Conservation (phyloP, 805 yeast species). For the Torulaspora gathmanii region DNA sequence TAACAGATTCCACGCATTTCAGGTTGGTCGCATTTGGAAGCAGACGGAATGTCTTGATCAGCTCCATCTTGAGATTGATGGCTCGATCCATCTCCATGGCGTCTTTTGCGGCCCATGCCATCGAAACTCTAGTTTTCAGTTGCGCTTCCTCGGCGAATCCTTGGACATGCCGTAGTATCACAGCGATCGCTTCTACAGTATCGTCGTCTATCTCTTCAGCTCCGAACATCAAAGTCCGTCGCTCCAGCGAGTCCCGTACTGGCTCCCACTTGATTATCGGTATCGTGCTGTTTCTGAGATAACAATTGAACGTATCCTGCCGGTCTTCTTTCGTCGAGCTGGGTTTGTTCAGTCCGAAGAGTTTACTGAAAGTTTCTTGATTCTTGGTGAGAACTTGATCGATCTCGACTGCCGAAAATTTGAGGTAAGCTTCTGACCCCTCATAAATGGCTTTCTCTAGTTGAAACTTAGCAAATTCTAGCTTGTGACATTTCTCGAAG, state of each 20-base stretch:
- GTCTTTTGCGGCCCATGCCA: conserved; percentile 14
- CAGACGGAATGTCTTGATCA: conserved; percentile 1
- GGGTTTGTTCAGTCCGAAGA: neutral
- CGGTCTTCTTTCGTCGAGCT: neutral
- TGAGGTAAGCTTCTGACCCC: conserved; percentile 4
- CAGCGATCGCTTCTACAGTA: conserved; percentile 14
- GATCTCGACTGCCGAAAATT: neutral
- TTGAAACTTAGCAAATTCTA: conserved; percentile 18
- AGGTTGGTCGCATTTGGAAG: neutral
- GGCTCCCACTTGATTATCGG: conserved; percentile 9
- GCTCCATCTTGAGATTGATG: conserved; percentile 6
- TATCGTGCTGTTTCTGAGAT: conserved; percentile 14
- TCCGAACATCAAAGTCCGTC: conserved; percentile 13
- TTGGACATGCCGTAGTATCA: conserved; percentile 5
- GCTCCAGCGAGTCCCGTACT: neutral
- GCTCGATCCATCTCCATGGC: conserved; percentile 6
- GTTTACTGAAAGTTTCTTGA: neutral
- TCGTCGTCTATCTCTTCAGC: conserved; percentile 18
- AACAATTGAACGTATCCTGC: conserved; percentile 9
- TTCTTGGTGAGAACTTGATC: neutral
- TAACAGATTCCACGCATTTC: neutral
- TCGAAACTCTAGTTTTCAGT: conserved; percentile 2
- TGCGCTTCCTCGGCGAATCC: conserved; percentile 2
- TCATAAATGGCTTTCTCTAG: conserved; percentile 16
- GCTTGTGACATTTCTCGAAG: conserved; percentile 10